A percentile compares a stretch with the other conserved stretches of the same genome.
phyloP scores from a whole-genome alignment of 495 filamentous ascomycete species.

The Viridothelium virens region DNA sequence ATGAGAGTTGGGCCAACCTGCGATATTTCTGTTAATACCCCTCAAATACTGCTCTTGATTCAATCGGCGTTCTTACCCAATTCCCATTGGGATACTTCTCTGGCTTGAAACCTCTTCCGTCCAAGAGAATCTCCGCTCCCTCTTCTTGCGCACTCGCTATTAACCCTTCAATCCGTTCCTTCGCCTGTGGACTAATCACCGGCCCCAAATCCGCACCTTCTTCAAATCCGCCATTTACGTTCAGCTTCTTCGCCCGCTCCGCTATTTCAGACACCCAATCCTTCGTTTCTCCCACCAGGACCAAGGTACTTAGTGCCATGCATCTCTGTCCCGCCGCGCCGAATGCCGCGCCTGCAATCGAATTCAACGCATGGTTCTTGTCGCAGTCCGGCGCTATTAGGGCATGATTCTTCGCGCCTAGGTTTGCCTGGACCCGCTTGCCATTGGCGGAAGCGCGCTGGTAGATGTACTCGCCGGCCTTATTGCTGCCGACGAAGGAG shows the following conservation, averaged over 20 bases:
- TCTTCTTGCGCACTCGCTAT: conserved; percentile 87
- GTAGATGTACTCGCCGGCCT: conserved; percentile 96
- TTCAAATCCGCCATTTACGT: conserved; percentile 92
- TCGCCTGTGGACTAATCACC: conserved; percentile 88
- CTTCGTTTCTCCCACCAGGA: conserved; percentile 91
- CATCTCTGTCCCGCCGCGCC: conserved; percentile 95
- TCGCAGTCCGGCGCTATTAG: conserved; percentile 92
- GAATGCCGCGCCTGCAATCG: conserved; percentile 90
- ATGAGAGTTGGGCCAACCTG: conserved; percentile 87
- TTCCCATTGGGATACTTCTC: conserved; percentile 94
- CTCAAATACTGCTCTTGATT: not conserved
- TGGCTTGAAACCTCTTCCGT: conserved; percentile 81
- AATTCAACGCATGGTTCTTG: conserved; percentile 94
- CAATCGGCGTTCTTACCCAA: conserved; percentile 54
- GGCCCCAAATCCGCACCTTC: conserved; percentile 91
- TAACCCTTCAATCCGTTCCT: conserved; percentile 78
- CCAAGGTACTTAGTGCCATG: conserved; percentile 91
- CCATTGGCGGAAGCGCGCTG: conserved; percentile 83
- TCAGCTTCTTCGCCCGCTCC: conserved; percentile 81
- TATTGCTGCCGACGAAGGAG: conserved; percentile 93
- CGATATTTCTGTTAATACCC: conserved; percentile 15
- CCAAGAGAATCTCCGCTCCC: conserved; percentile 89
- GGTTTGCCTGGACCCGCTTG: conserved; percentile 90
- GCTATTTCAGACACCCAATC: conserved; percentile 88
- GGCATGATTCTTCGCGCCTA: conserved; percentile 98